Base-by-base conservation (phyloP, 805 yeast species). In the Monosporozyma aquatica region DNA sequence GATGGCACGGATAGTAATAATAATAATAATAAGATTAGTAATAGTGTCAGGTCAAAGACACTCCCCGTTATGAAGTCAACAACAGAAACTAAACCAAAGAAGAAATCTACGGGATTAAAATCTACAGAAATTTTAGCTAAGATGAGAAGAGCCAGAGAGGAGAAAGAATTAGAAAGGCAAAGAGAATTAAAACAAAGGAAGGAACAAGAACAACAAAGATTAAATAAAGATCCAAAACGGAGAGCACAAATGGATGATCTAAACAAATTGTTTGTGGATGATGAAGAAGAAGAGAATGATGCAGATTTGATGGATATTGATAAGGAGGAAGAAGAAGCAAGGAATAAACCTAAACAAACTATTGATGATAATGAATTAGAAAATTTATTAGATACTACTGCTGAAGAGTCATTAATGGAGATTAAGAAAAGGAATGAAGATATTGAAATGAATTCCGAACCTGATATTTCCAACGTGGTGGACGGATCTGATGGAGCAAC, bases 91-190 rank as follows among this genome's bases (percentile, higher is more conserved):
- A 33, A 33, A 33, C 25, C 37, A 10, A 39, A 45, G 21, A 51
- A 52, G 21, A 51, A 52, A 25, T 47, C 45, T 13, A 47, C 43
- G 28, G 59, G 59, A 1, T 47, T 61, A 21, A 53, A 54, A 42
- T 59, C 65, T 1, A 61, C 64, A 3, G 61, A 51, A 9, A 46
- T 61, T 9, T 49, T 58, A 23, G 62, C 57, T 1, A 56, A 50
- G 41, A 61, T 59, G 65, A 52, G 58, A 34, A 49, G 53, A 28
- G 57, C 51, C 20, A 51, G 64, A 44, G 62, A 59, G 40, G 51
- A 47, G 11, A 58, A 57, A 41, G 65, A 61, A 34, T 43, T 44
- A 13, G 46, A 47, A 22, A 52, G 65, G 36, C 58, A 52, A 17
- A 47, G 48, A 22, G 64, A 58, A 41, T 40, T 61, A 40, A 38